A percentile compares a stretch with the other conserved stretches of the same genome.
phyloP scores from a whole-genome alignment of 129 eudicot genomes.

The Flaveria ramosissima region DNA sequence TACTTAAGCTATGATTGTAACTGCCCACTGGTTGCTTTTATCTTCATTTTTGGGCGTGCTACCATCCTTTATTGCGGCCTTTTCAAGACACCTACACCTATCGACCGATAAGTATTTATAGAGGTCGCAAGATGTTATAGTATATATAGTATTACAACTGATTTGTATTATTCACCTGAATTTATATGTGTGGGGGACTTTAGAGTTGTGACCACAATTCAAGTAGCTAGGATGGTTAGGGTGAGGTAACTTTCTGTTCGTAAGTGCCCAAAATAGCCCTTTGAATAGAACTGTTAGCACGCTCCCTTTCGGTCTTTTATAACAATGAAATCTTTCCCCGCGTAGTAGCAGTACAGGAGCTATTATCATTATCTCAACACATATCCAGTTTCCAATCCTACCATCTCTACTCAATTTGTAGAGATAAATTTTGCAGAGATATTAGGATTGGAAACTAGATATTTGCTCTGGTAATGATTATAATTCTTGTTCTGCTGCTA shows the following conservation, averaged over 20 bases:
- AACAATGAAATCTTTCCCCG: background rate
- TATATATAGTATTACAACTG: too few relatives aligned
- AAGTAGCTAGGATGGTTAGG: background rate
- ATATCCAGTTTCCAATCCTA: background rate
- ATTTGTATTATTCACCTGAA: background rate
- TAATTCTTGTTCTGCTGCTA: background rate
- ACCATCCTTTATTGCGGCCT: slow-evolving; percentile 47
- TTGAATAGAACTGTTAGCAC: background rate
- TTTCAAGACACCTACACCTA: slow-evolving; percentile 63
- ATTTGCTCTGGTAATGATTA: background rate
- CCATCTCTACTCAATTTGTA: background rate
- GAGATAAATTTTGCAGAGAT: background rate
- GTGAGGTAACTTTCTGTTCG: background rate
- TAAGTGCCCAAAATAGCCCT: background rate
- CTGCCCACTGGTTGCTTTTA: slow-evolving; percentile 10
- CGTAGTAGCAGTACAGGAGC: background rate
- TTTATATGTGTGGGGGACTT: background rate
- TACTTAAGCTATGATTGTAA: slow-evolving; percentile 59
- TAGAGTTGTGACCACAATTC: too few relatives aligned
- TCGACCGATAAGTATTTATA: background rate
- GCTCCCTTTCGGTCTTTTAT: background rate
- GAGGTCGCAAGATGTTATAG: background rate
- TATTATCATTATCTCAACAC: background rate
- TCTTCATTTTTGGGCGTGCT: background rate
- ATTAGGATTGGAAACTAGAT: background rate